Conservation (phyloP, 2,329 filamentous ascomycete genomes). For the Grosmannia huntii region DNA sequence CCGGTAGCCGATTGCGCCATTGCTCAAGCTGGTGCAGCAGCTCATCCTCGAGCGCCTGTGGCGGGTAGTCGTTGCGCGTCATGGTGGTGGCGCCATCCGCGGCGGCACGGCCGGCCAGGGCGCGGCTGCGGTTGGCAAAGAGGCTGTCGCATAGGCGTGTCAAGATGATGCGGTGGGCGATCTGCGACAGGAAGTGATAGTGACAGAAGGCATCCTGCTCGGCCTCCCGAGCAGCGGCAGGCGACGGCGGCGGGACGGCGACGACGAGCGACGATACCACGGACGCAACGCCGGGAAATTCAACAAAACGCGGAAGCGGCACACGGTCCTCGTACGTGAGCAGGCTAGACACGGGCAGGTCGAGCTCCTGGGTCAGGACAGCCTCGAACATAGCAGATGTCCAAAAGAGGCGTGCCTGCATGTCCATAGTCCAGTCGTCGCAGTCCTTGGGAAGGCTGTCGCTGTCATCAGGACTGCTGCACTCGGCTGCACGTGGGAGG, state of each 20-base stretch:
- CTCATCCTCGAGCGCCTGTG: constrained; percentile 34
- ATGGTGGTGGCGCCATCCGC: constrained; percentile 3
- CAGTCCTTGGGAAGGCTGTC: constrained; percentile 25
- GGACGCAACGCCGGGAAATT: constrained; percentile 9
- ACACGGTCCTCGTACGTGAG: constrained; percentile 37
- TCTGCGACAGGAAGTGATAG: constrained; percentile 43
- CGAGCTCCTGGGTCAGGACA: constrained; percentile 39
- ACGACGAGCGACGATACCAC: constrained; percentile 1
- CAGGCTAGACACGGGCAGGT: constrained; percentile 36
- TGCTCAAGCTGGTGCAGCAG: constrained; percentile 42
- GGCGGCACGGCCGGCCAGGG: constrained; percentile 2
- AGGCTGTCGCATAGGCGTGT: constrained; percentile 36
- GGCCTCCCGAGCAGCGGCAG: background rate
- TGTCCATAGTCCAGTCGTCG: constrained; percentile 40
- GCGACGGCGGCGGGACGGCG: background rate
- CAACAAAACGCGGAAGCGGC: constrained; percentile 36
- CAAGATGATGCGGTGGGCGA: constrained; percentile 41
- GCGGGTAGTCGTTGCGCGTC: constrained; percentile 24
- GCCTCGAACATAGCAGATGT: constrained; percentile 42
- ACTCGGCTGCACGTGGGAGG: background rate
- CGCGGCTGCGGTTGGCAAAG: constrained; percentile 11
- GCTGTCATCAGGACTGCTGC: background rate
- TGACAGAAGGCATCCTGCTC: constrained; percentile 36
- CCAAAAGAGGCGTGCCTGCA: constrained; percentile 43
- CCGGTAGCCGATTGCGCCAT: constrained; percentile 37